These are phyloP conservation scores for Rhynchospora breviuscula DNA, from an alignment of 176 grass and related monocot genomes.

Conservation along the genomic window DNA sequence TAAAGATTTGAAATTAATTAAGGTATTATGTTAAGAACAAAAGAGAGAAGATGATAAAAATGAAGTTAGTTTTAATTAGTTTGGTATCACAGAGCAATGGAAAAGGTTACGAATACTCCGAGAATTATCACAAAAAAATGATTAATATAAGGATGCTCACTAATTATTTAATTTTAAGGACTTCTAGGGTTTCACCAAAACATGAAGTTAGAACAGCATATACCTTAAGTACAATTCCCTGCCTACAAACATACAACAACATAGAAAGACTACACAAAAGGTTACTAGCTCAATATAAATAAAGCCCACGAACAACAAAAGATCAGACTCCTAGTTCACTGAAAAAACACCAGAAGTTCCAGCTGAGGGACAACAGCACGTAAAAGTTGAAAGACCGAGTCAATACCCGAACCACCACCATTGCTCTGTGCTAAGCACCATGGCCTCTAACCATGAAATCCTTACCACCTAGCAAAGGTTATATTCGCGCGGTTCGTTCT, in stretches of 20 bases:
- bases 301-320: not conserved
- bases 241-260: not conserved
- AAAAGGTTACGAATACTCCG: too few relatives aligned
- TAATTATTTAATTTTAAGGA: not conserved
- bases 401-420: conserved; percentile 99
- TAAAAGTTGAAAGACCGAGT: conserved; percentile 31
- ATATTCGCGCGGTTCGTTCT: conserved; percentile 76
- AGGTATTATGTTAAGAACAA: too few relatives aligned
- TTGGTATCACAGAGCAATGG: too few relatives aligned
- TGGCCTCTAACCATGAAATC: conserved; percentile 9
- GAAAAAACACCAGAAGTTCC: conserved; percentile 22
- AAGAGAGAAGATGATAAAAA: too few relatives aligned
- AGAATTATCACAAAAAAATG: too few relatives aligned
- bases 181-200: not conserved
- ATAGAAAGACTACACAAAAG: not conserved
- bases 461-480: conserved; percentile 87
- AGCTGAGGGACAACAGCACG: not conserved
- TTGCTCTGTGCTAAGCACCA: conserved; percentile 65
- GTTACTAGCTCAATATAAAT: not conserved
- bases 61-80: too few relatives aligned
- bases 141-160: too few relatives aligned
- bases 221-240: not conserved
- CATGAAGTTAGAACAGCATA: not conserved
- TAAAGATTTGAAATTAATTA: too few relatives aligned
- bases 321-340: conserved; percentile 18